Conservation (phyloP, 2,329 filamentous ascomycete genomes). For the Colletotrichum echinochloae region DNA sequence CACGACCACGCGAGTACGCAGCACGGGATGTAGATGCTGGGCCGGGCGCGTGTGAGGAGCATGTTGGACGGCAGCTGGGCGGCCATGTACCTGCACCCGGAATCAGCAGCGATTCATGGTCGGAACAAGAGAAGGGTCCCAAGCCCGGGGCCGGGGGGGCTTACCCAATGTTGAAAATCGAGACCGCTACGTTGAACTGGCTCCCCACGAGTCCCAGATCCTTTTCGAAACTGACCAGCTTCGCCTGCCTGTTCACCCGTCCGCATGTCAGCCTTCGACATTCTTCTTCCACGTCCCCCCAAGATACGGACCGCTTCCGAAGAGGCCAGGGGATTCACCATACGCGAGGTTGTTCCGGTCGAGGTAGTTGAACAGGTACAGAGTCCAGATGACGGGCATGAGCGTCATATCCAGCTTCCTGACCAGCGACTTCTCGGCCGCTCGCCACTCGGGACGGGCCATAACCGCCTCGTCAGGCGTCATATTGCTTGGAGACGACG, state of each 20-base stretch:
- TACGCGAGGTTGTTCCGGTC: conserved; percentile 41
- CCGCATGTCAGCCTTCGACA: background rate
- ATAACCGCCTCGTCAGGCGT: conserved; percentile 19
- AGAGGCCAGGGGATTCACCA: background rate
- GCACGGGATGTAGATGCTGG: conserved; percentile 43
- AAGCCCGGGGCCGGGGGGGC: background rate
- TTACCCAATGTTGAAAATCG: conserved; percentile 38
- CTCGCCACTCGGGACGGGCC: conserved; percentile 29
- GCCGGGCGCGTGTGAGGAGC: conserved; percentile 41
- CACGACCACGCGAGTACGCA: conserved; percentile 41
- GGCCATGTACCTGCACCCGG: conserved; percentile 38
- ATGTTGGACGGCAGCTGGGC: conserved; percentile 45
- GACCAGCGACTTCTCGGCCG: conserved; percentile 40
- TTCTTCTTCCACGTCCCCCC: background rate
- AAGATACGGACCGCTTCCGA: background rate
- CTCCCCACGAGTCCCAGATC: conserved; percentile 35
- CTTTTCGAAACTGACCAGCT: conserved; percentile 32
- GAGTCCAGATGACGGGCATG: conserved; percentile 39
- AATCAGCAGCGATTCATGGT: background rate
- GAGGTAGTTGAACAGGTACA: conserved; percentile 41
- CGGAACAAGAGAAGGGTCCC: background rate
- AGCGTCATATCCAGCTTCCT: conserved; percentile 45
- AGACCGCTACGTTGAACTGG: conserved; percentile 37
- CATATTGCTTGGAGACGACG: background rate
- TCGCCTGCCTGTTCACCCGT: conserved; percentile 29